Base-by-base conservation (phyloP, 2,329 filamentous ascomycete species). In the Zalaria obscura region DNA sequence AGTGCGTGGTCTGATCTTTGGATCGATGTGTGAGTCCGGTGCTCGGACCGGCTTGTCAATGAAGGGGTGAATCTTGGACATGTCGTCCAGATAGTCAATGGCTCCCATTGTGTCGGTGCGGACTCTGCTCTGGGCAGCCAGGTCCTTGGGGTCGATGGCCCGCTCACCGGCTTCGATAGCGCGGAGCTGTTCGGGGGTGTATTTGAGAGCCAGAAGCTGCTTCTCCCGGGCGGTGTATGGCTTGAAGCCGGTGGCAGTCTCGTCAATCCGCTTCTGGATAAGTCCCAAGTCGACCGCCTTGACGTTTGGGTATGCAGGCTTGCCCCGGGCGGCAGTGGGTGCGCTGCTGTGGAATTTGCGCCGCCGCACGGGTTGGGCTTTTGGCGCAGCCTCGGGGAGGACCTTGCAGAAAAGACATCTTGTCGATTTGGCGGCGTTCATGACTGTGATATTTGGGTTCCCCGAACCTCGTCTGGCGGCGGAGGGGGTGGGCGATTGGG, bases 81-180 rank as follows among this genome's bases (percentile, higher is more conserved):
- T 82, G 60, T 93, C 85, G 58, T 95, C 87, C 42, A 89, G 65
- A 60, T 93, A 91, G 46, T 75, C 69, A 39, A 88, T 66, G 40
- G 70, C 69, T 32, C 29, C 29, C 68, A 84, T 83, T 5, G 78
- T 72, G 57, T 93, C 87, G 41, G 67, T 71, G 46, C 86, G 78
- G 51, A 83, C 61, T 35, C 76, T 71, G 49, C 80, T 83, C 63
- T 91, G 82, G 29, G 76, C 69, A 35, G 80, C 70, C 56, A 95
- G 58, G 61, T 96, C 85, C 49, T 77, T 69, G 6, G 80, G 67
- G 55, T 82, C 72, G 58, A 95, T 78, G 50, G 82, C 76, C 46
- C 73, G 66, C 63, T 95, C 88, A 52, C 81, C 87, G 38, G 83
- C 82, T 63, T 83, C 72, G 57, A 96, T 77, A 43, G 87, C 85